A percentile compares a stretch with the other conserved stretches of the same genome.
Conservation (phyloP, 257 asterid species). For the Nicotiana tomentosiformis region DNA sequence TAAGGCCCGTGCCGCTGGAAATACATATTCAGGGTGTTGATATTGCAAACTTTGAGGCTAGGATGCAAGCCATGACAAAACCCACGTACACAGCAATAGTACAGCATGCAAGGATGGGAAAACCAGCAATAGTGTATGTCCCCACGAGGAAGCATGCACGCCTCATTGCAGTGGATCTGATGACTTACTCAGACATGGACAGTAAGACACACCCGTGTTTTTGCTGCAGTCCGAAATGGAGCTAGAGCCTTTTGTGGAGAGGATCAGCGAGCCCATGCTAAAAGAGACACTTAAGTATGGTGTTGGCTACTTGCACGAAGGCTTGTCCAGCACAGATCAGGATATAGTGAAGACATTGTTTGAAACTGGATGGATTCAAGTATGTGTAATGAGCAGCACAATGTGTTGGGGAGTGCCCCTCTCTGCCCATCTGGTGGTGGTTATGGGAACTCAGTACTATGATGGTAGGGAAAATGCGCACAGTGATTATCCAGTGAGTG, state of each 20-base stretch:
- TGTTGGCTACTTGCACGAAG: slow-evolving; percentile 43
- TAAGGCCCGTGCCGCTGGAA: slow-evolving; percentile 41
- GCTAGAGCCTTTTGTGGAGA: slow-evolving; percentile 28
- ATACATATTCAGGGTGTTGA: slow-evolving; percentile 43
- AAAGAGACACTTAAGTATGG: slow-evolving; percentile 29
- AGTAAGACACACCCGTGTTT: slow-evolving; percentile 24
- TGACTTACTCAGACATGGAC: slow-evolving; percentile 29
- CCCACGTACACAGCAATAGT: slow-evolving; percentile 37
- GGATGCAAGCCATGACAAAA: slow-evolving; percentile 48
- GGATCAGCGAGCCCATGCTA: slow-evolving; percentile 30
- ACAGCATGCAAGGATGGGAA: slow-evolving; percentile 34
- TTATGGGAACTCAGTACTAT: slow-evolving; percentile 41
- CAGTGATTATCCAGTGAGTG: slow-evolving; percentile 37
- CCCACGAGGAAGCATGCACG: slow-evolving; percentile 46
- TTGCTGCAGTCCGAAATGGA: slow-evolving; percentile 23
- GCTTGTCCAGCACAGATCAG: slow-evolving; percentile 31
- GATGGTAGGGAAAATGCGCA: slow-evolving; percentile 37
- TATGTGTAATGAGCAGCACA: slow-evolving; percentile 36
- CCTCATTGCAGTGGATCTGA: slow-evolving; percentile 38
- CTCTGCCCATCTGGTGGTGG: slow-evolving; percentile 39
- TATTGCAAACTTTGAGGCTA: slow-evolving; percentile 38
- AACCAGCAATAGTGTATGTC: slow-evolving; percentile 40
- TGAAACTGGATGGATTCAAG: slow-evolving; percentile 42
- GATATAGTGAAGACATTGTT: slow-evolving; percentile 34
- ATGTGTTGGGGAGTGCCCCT: slow-evolving; percentile 42